Percentiles rank a stretch among this genome's conserved stretches.
phyloP scores from a whole-genome alignment of 352 stramenopile species.

The Pythium dissimile region DNA sequence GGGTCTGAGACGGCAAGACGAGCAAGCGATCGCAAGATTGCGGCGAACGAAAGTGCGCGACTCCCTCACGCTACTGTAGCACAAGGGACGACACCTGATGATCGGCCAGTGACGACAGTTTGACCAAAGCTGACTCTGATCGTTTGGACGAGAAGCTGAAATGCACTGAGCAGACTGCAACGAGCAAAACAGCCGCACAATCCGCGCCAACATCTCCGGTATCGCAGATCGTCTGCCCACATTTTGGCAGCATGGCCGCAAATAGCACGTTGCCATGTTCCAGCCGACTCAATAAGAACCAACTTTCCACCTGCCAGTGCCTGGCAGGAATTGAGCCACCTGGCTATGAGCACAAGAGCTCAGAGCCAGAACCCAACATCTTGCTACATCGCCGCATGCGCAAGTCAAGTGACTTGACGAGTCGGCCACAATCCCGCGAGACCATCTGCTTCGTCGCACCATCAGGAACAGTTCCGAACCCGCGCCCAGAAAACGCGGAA shows the following conservation, averaged over 20 bases:
- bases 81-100: background rate
- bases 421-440: too few relatives aligned
- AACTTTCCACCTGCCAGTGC: background rate
- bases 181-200: constrained; percentile 9
- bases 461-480: constrained; percentile 6
- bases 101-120: background rate
- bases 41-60: constrained; percentile 1
- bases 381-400: background rate
- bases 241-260: background rate
- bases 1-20: background rate
- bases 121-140: too few relatives aligned
- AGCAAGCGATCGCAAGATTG: background rate
- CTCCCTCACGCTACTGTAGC: too few relatives aligned
- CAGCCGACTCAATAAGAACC: constrained; percentile 9
- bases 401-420: background rate
- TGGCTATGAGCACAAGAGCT: background rate
- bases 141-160: background rate
- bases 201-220: constrained; percentile 3
- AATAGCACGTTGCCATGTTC: constrained; percentile 5
- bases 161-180: background rate
- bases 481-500: background rate
- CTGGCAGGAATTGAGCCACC: constrained; percentile 3
- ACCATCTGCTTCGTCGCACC: constrained; percentile 24
- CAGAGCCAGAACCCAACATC: constrained; percentile 11
- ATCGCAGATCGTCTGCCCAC: background rate